Base-by-base conservation (phyloP, 805 yeast species). In the Saturnispora bothae region DNA sequence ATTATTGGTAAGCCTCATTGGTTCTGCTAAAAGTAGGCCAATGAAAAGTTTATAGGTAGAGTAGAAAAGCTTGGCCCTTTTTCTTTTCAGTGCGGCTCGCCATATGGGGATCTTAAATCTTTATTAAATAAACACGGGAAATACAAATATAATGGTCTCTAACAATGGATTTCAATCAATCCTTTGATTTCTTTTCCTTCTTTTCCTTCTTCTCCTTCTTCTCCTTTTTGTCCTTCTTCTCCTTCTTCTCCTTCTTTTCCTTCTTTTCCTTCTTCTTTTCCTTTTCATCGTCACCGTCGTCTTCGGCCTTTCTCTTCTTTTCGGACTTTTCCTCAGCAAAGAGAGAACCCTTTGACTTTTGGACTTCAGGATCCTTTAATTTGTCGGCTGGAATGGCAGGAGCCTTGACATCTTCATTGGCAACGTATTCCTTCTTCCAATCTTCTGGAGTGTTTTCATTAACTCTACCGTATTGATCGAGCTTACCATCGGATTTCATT, bases 401-500 rank as follows among this genome's bases (percentile, higher is more conserved):
- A 34, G 80, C 78, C 36, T 66, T 69, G 42, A 71, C 80, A 49
- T 71, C 66, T 48, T 70, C 73, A 56, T 75, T 82, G 57, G 79
- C 76, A 50, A 79, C 82, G 61, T 89, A 92, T 34, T 74, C 77
- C 52, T 70, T 69, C 68, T 85, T 86, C 98, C 98, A 92, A 29
- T 76, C 70, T 33, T 75, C 82, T 53, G 98, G 98, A 21, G 98
- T 92, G 60, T 75, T 79, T 64, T 92, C 98, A 57, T 86, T 92
- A 47, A 69, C 71, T 68, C 95, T 80, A 47, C 98, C 98, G 57
- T 66, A 92, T 66, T 89, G 84, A 71, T 92, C 98, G 57, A 92
- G 77, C 67, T 92, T 89, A 56, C 97, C 98, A 49, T 83, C 95
- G 39, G 94, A 82, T 74, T 88, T 89, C 73, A 92, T 69, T 71